A percentile compares a stretch with the other conserved stretches of the same genome.
Conservation (phyloP, 2,329 filamentous ascomycete species). For the Coniochaeta sp. region DNA sequence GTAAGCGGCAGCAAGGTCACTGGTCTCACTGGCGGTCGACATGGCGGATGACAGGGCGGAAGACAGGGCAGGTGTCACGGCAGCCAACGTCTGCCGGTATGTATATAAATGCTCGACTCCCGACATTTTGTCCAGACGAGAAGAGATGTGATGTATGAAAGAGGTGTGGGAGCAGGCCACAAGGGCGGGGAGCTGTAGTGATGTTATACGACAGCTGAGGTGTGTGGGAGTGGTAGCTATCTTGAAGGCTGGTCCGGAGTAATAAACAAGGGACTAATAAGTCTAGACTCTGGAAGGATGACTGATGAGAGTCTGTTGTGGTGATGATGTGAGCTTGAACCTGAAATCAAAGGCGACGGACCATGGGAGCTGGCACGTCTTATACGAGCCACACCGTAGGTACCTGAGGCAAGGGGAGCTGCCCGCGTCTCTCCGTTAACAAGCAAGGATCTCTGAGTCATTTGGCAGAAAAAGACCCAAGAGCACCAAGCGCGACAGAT, state of each 20-base stretch:
- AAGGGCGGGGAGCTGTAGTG: background rate
- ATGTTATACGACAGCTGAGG: background rate
- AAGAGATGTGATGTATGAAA: no score
- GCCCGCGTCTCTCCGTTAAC: background rate
- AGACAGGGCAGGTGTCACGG: slow-evolving; percentile 5
- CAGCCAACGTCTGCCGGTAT: background rate
- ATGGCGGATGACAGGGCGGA: slow-evolving; percentile 3
- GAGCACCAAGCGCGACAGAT: background rate
- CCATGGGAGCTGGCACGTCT: background rate
- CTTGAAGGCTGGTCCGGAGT: background rate
- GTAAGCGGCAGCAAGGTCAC: slow-evolving; percentile 6
- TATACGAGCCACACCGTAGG: background rate
- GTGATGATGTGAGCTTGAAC: background rate
- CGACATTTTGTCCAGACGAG: background rate
- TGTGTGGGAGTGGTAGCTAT: background rate
- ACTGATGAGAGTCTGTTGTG: background rate
- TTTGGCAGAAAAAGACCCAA: background rate
- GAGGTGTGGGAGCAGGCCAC: background rate
- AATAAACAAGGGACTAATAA: background rate
- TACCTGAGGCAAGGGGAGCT: background rate
- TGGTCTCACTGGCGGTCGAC: slow-evolving; percentile 5
- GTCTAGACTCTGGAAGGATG: background rate
- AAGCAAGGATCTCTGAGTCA: background rate
- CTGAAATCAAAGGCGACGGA: background rate
- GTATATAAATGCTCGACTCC: background rate